Conservation (phyloP, 2,329 filamentous ascomycete species). For the Emergomyces africanus region DNA sequence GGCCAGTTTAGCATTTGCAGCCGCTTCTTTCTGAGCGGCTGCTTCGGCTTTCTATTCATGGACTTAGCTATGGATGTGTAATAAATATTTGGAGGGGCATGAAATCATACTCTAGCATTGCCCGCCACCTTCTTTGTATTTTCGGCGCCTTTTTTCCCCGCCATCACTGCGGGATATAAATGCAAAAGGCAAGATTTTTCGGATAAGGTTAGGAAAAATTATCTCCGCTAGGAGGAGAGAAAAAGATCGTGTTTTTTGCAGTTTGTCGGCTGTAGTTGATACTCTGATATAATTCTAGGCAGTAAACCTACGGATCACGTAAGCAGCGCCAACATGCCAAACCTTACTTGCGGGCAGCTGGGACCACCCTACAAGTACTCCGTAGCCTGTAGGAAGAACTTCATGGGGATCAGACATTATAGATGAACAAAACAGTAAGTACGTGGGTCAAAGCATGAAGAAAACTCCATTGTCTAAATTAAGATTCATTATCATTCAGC, state of each 20-base stretch:
- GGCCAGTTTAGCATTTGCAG: conserved; percentile 51
- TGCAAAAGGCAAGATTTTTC: neutral
- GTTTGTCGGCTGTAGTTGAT: neutral
- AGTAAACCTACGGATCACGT: neutral
- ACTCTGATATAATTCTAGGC: neutral
- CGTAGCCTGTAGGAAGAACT: too few species aligned
- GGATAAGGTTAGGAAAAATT: neutral
- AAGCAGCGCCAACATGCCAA: neutral
- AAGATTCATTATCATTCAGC: neutral
- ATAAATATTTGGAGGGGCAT: conserved; percentile 12
- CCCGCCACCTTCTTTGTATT: conserved; percentile 82
- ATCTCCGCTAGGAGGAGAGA: neutral
- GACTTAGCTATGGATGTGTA: neutral
- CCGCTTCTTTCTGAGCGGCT: conserved; percentile 66
- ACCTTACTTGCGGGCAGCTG: neutral
- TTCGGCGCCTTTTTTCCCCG: conserved; percentile 57
- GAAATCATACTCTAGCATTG: conserved; percentile 46
- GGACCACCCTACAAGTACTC: too few species aligned
- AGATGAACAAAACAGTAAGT: neutral
- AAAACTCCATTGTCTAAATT: neutral
- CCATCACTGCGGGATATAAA: conserved; percentile 41
- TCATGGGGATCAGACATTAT: neutral
- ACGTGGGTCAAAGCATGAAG: neutral
- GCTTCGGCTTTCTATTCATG: conserved; percentile 68
- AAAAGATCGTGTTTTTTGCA: neutral